Base-by-base conservation (phyloP, 2,329 filamentous ascomycete species). In the Alternaria arbusti region DNA sequence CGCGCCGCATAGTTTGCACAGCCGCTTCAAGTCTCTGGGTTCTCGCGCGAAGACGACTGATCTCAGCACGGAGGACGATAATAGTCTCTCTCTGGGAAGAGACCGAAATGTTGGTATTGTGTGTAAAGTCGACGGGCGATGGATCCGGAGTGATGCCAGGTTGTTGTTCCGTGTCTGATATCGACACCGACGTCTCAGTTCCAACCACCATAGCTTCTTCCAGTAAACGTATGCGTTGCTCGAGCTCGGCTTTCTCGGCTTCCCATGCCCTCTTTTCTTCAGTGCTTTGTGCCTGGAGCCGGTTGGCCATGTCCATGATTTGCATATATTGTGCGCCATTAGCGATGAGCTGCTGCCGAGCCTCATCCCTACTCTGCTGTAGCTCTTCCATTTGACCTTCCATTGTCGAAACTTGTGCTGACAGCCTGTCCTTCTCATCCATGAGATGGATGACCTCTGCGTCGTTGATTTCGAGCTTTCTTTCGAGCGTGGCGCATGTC, bases 371-470 rank as follows among this genome's bases (percentile, higher is more conserved):
- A 61, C 81, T 83, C 59, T 80, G 79, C 47, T 83, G 79, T 45
- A 86, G 71, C 10, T 86, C 83, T 60, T 85, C 82, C 2, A 86
- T 76, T 59, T 86, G 82, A 28, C 65, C 72, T 70, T 87, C 84
- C n/a, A 88, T 71, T 12, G 76, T 71, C 17, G 80, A 75, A 30
- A 86, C 78, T 67, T 86, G 83, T 20, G 81, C 75, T 58, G 83
- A 79, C 9, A 88, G 67, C 44, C 82, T 81, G 57, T 85, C 79
- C 64, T 84, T 86, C 69, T 85, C 85, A 63, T 85, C 82, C 3
- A 82, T 83, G 23, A 88, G 76, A 30, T 75, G 81, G 65, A 84
- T 86, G 65, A 87, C 83, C 68, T 80, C 78, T 11, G 74, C 65
- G 45, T 78, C 78, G 51, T 72, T 76, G 47, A 78, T 75, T 63